Evolutionary conservation across 108 stramenopile species (phyloP).

Genomic region (Conticribra guillardii): DNA sequence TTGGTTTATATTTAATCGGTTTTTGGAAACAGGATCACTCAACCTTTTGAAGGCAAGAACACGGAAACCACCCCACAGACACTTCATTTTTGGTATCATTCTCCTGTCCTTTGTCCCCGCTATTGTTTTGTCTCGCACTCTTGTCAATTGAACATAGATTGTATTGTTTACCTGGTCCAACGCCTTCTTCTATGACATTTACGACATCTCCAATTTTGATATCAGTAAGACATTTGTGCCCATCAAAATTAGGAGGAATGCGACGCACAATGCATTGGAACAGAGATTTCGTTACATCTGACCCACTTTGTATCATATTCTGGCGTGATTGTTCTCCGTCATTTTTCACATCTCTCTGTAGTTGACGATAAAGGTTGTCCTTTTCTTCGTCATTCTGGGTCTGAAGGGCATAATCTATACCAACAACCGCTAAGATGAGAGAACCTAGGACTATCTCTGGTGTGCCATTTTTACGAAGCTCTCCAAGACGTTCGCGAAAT

Average conservation of each 20-base stretch:
- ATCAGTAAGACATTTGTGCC: conserved; percentile 51
- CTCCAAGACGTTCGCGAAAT: conserved; percentile 23
- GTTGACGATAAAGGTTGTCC: conserved; percentile 14
- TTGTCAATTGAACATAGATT: conserved; percentile 68
- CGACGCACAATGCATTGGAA: conserved; percentile 59
- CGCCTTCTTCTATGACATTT: conserved; percentile 69
- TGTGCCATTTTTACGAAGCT: conserved; percentile 38
- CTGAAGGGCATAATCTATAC: conserved; percentile 44
- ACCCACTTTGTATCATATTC: conserved; percentile 13
- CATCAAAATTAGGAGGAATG: conserved; percentile 51
- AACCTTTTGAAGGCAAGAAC: conserved; percentile 55
- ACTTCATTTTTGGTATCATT: conserved; percentile 13
- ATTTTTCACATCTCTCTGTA: conserved; percentile 27
- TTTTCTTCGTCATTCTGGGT: conserved; percentile 25
- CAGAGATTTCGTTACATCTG: conserved; percentile 3
- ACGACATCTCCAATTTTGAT: conserved; percentile 74
- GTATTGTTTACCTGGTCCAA: conserved; percentile 75
- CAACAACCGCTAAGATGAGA: conserved; percentile 26
- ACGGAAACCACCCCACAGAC: conserved; percentile 83
- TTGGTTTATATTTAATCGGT: no score
- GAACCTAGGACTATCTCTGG: conserved; percentile 47
- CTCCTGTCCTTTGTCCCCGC: conserved; percentile 8
- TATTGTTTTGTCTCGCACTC: background rate
- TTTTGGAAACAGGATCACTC: no score
- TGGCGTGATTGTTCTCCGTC: conserved; percentile 31